Evolutionary conservation across 2,329 filamentous ascomycete genomes (phyloP).

Genomic region (Coniosporium tulheliwenetii): DNA sequence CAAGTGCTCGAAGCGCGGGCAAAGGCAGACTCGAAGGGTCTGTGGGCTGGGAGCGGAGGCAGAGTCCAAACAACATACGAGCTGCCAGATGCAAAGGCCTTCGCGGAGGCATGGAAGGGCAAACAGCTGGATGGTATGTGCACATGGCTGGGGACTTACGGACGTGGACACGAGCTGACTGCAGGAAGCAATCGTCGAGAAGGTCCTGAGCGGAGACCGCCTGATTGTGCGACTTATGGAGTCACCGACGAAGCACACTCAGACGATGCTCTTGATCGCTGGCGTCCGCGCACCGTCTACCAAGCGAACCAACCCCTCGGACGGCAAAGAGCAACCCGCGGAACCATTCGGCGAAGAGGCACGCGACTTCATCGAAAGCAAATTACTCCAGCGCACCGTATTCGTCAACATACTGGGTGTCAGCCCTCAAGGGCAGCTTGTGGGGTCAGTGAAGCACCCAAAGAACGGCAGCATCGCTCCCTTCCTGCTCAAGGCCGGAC

Average conservation of each 20-base stretch:
- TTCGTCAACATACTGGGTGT: constrained; percentile 71
- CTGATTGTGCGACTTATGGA: constrained; percentile 70
- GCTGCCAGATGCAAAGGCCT: constrained; percentile 55
- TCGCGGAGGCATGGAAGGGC: constrained; percentile 73
- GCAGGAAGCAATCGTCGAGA: constrained; percentile 53
- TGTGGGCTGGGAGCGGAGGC: constrained; percentile 55
- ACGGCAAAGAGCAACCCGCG: constrained; percentile 65
- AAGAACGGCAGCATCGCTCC: constrained; percentile 76
- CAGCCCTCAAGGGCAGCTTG: constrained; percentile 81
- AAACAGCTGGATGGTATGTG: constrained; percentile 55
- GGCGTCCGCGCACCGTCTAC: constrained; percentile 84
- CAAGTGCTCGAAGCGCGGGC: constrained; percentile 64
- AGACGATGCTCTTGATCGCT: constrained; percentile 78
- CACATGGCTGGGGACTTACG: background rate
- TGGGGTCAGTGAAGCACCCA: constrained; percentile 75
- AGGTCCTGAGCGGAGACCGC: constrained; percentile 81
- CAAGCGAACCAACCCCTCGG: constrained; percentile 63
- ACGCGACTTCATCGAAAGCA: constrained; percentile 69
- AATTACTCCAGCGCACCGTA: constrained; percentile 74
- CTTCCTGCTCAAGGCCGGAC: constrained; percentile 74
- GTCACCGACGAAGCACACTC: constrained; percentile 68
- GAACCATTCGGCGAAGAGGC: constrained; percentile 87
- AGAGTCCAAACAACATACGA: constrained; percentile 70
- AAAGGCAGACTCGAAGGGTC: constrained; percentile 60
- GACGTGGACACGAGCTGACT: background rate